Conservation (phyloP, 1,139 yeast species). For the Scheffersomyces cryptocercus region DNA sequence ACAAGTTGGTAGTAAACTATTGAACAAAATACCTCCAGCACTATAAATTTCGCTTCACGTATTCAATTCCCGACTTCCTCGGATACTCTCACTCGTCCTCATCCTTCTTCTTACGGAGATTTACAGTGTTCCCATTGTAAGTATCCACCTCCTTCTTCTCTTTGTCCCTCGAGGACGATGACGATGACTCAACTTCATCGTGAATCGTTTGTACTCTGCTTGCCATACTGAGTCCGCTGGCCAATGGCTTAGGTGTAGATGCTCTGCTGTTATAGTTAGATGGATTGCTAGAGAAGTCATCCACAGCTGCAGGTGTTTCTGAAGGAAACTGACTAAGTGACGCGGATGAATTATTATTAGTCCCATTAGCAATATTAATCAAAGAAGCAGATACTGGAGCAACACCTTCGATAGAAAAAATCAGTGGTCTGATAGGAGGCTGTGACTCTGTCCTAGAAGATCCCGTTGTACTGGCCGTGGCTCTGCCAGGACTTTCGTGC, state of each 20-base stretch:
- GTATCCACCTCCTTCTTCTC: conserved; percentile 13
- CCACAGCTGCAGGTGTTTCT: background rate
- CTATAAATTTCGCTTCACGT: background rate
- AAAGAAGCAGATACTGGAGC: conserved; percentile 17
- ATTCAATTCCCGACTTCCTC: background rate
- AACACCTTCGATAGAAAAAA: conserved; percentile 19
- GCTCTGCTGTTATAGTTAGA: conserved; percentile 7
- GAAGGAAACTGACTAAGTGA: background rate
- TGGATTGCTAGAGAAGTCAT: conserved; percentile 7
- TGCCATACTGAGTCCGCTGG: conserved; percentile 10
- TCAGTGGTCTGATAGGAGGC: background rate
- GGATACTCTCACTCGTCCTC: conserved; percentile 3
- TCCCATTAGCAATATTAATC: conserved; percentile 14
- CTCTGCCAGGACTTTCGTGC: background rate
- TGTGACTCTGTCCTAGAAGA: background rate
- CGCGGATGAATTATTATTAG: conserved; percentile 7
- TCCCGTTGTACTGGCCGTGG: background rate
- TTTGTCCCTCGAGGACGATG: conserved; percentile 1
- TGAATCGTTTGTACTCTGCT: conserved; percentile 25
- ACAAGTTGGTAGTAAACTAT: no score
- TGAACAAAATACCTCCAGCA: no score
- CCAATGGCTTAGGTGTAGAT: conserved; percentile 16
- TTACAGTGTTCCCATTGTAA: conserved; percentile 24
- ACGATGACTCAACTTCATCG: conserved; percentile 1
- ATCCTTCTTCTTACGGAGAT: conserved; percentile 16